Evolutionary conservation across 2,329 filamentous ascomycete species (phyloP).

Genomic region (Hymenoscyphus infarciens): DNA sequence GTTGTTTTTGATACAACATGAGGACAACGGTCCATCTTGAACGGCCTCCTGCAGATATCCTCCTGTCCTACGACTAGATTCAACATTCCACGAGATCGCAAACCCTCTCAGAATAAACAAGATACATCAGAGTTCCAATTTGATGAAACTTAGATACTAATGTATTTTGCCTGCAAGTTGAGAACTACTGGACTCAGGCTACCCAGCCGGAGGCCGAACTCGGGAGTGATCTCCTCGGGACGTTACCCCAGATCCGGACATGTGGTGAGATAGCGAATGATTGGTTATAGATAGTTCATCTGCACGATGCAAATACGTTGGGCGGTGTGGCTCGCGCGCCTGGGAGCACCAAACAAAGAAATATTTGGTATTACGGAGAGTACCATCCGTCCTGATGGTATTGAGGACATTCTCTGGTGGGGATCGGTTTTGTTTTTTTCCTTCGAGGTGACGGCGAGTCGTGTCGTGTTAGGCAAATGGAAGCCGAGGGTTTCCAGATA

Average conservation of each 20-base stretch:
- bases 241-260: background rate
- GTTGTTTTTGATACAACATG: background rate
- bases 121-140: background rate
- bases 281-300: background rate
- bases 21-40: background rate
- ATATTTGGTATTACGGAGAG: background rate
- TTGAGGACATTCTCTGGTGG: background rate
- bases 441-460: background rate
- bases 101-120: background rate
- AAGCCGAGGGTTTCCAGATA: background rate
- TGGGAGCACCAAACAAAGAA: background rate
- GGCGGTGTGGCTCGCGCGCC: background rate
- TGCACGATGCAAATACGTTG: background rate
- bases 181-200: background rate
- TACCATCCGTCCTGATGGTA: background rate
- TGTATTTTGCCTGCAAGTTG: background rate
- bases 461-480: conserved; percentile 2
- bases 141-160: background rate
- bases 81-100: background rate
- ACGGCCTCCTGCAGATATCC: background rate
- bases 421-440: background rate
- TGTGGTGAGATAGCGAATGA: too few species aligned
- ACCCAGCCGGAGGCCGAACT: background rate
- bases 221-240: background rate
- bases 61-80: background rate